Evolutionary conservation across 805 yeast species (phyloP).

Genomic region (Maudiozyma saulgeensis): DNA sequence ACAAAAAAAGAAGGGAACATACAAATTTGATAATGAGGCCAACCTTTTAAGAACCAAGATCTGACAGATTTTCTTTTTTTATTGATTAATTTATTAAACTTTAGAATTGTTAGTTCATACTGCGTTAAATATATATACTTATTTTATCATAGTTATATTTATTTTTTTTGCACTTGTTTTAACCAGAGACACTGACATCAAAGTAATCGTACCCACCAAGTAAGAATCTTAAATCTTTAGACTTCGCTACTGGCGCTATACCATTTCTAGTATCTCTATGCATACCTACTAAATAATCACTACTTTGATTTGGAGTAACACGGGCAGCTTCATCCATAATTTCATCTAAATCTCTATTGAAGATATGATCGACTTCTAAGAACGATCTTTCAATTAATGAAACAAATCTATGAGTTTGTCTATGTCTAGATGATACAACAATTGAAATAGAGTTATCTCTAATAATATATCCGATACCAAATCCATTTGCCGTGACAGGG

Average conservation of each 20-base stretch:
- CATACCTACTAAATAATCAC: conserved; percentile 7
- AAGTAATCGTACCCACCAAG: conserved; percentile 86
- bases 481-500: conserved; percentile 83
- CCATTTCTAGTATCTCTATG: neutral
- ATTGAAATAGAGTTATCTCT: conserved; percentile 70
- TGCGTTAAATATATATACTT: neutral
- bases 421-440: conserved; percentile 77
- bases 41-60: too few species aligned
- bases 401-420: conserved; percentile 74
- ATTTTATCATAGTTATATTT: too few species aligned
- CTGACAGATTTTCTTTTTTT: too few species aligned
- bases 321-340: neutral
- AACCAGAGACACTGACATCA: conserved; percentile 35
- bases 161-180: neutral
- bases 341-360: conserved; percentile 26
- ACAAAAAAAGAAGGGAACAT: too few species aligned
- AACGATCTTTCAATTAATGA: conserved; percentile 55
- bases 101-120: too few species aligned
- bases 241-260: conserved; percentile 12
- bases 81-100: too few species aligned
- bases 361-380: conserved; percentile 47
- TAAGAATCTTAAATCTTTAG: conserved; percentile 32
- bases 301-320: neutral
- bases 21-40: too few species aligned
- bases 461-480: conserved; percentile 86